These are phyloP conservation scores for Scleroderma citrinum DNA, from an alignment of 768 basidiomycete genomes.

Conservation along the genomic window DNA sequence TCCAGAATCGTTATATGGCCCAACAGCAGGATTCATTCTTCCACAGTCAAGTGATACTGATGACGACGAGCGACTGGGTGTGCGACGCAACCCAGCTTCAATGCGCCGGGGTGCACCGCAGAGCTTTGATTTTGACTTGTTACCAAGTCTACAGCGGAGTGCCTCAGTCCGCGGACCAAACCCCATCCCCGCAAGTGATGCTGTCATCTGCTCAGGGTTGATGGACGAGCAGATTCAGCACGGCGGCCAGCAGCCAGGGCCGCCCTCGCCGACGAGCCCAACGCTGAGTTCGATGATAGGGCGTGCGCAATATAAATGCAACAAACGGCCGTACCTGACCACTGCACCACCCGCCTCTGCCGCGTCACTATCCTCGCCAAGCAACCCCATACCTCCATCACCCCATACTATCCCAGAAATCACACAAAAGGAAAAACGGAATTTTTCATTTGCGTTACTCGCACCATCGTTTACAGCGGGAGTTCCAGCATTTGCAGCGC, in stretches of 20 bases:
- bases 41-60: slow-evolving; percentile 8
- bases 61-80: slow-evolving; percentile 1
- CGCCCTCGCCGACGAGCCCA: background rate
- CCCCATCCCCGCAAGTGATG: background rate
- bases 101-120: slow-evolving; percentile 10
- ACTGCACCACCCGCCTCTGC: slow-evolving; percentile 1
- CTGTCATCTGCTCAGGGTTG: background rate
- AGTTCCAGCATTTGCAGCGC: slow-evolving; percentile 67
- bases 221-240: background rate
- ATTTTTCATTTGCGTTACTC: slow-evolving; percentile 8
- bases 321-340: slow-evolving; percentile 8
- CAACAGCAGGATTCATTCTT: slow-evolving; percentile 25
- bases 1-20: slow-evolving; percentile 12
- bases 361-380: background rate
- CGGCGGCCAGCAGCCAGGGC: background rate
- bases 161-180: background rate
- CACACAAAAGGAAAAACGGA: background rate
- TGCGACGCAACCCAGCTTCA: slow-evolving; percentile 3
- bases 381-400: background rate
- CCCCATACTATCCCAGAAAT: background rate
- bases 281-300: slow-evolving; percentile 9
- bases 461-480: slow-evolving; percentile 28
- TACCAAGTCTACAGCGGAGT: slow-evolving; percentile 8
- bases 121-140: slow-evolving; percentile 24
- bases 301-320: slow-evolving; percentile 27